phyloP scores from a whole-genome alignment of 2,329 filamentous ascomycete species.

The Colletotrichum orbiculare region DNA sequence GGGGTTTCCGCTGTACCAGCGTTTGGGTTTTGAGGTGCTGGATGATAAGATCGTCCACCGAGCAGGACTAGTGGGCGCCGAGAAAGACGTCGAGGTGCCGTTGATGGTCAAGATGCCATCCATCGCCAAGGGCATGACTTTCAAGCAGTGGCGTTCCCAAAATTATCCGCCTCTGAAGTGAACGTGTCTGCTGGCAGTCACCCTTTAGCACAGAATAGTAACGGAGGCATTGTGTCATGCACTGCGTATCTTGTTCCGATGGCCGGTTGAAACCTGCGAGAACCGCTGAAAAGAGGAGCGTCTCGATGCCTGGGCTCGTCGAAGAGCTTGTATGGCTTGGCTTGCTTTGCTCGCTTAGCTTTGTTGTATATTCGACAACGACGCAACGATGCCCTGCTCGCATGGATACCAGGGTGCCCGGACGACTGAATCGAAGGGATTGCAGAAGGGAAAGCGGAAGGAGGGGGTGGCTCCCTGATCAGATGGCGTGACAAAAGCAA shows the following conservation, averaged over 20 bases:
- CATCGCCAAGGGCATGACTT: constrained; percentile 44
- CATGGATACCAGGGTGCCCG: constrained; percentile 23
- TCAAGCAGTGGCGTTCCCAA: constrained; percentile 47
- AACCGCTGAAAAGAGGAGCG: constrained; percentile 18
- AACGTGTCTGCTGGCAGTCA: constrained; percentile 1
- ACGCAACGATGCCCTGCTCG: constrained; percentile 17
- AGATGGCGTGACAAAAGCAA: constrained; percentile 12
- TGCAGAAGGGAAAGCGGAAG: constrained; percentile 1
- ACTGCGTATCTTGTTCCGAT: not conserved
- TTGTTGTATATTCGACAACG: constrained; percentile 21
- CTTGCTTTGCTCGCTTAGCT: not conserved
- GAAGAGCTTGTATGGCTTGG: constrained; percentile 17
- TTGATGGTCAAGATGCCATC: constrained; percentile 57
- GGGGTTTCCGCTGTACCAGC: constrained; percentile 55
- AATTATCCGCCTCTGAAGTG: constrained; percentile 33
- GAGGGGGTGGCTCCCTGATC: not conserved
- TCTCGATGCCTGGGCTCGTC: constrained; percentile 16
- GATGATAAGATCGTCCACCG: constrained; percentile 53
- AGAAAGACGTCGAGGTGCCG: constrained; percentile 51
- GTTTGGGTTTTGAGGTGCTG: constrained; percentile 55
- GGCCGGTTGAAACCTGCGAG: constrained; percentile 12
- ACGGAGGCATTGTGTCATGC: constrained; percentile 2
- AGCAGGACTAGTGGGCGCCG: constrained; percentile 46
- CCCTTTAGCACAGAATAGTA: not conserved
- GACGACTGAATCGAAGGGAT: constrained; percentile 7